Evolutionary conservation across 805 yeast genomes (phyloP), one percentile per base, ranked within the genome.

Genomic region (Candida krabiensis): DNA sequence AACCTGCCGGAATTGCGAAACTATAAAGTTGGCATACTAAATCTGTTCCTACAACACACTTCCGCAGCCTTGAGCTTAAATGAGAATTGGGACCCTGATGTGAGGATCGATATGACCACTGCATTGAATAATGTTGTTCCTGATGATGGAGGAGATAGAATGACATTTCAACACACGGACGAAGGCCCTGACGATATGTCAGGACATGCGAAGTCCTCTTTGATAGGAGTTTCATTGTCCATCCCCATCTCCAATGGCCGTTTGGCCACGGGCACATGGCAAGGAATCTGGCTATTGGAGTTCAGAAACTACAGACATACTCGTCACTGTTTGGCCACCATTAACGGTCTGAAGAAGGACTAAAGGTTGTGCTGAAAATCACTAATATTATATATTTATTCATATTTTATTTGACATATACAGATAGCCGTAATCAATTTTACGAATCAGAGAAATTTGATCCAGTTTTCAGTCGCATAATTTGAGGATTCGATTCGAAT

Each of bases 111-210:
- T 53, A 72, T 86, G 86, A 69, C 72, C 8, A 69, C 72, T 17
- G 75, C 84, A 1, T 60, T 86, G 48, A 83, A 79, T 50, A 64
- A 75, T 35, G 65, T 85, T 40, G 86, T 77, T 3, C 95, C 95
- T 0, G 91, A 85, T 52, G 73, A 72, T 41, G 74, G 69, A 5
- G 66, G 67, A 37, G 69, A 61, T 15, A 49, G 55, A 30, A 56
- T 61, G 25, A 33, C 29, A 3, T 83, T 81, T 49, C 52, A 71
- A 31, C 90, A 81, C 56, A 76, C 73, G 11, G 91, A 83, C 38
- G 95, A 86, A 60, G 95, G 87, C 1, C 72, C 85, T 3, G 95
- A 86, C 56, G 95, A 86, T 56, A 82, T 85, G 89, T 86, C 91
- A 2, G 85, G 90, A 0, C 95, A 86, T 58, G 79, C 80, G 35